Base-by-base conservation (phyloP, 768 basidiomycete species). In the Mrakia gelida region DNA sequence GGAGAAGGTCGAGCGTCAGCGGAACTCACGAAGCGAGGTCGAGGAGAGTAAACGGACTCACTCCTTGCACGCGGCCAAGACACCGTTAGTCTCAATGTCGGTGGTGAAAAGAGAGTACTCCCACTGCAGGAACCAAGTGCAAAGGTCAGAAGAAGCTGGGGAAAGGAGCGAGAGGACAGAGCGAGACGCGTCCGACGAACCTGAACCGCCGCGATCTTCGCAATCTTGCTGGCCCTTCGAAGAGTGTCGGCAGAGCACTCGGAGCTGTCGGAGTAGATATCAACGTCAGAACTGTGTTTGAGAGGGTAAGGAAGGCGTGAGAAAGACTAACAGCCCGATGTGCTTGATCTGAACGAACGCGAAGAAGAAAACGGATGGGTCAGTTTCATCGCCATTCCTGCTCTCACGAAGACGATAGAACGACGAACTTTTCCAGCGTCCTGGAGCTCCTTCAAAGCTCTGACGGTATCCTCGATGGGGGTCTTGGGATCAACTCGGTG, bases 21-120 rank as follows among this genome's bases (percentile, higher is more conserved):
- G 49, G n/a, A 21, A 30, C 16, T 32, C 13, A n/a, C 18, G 34
- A 56, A 11, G 54, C 18, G 7, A 62, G 61, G 8, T 62, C 3
- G n/a, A 32, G 18, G 26, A 23, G 30, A 65, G 62, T 6, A 34
- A 56, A 13, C 6, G n/a, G 23, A 76, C 75, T 15, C 41, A 70
- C 77, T 88, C 82, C 52, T 83, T 85, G 10, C 85, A 85, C 1
- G 90, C 86, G 80, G 90, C 89, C 45, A 90, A 87, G 0, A 90
- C 83, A 3, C 89, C 87, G 89, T 89, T 90, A 83, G 49, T 87
- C 80, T 88, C 88, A 71, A 88, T 86, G 56, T 87, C 86, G 11
- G 88, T 83, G 4, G 84, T 85, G 80, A 88, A 88, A 1, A 88
- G 86, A 0, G 87, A 87, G 80, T 88, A 89, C 77, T 89, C 88